These are phyloP conservation scores for Selaginella tamariscina DNA, from an alignment of 75 land plant species.

Conservation along the genomic window DNA sequence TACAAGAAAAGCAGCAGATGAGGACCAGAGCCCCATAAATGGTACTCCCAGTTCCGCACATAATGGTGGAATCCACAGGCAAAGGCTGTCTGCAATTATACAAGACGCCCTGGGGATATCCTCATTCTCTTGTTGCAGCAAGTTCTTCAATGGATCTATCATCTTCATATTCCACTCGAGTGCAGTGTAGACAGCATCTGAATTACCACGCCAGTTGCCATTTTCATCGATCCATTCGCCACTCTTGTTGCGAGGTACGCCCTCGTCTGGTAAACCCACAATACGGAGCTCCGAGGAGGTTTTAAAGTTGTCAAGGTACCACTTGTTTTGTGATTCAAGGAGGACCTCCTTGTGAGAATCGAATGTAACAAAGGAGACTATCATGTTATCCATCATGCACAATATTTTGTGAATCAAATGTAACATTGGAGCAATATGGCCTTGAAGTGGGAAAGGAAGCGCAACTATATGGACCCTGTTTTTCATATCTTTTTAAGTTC, in stretches of 20 bases:
- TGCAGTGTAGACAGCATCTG: neutral
- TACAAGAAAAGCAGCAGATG: neutral
- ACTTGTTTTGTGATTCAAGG: neutral
- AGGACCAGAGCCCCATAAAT: neutral
- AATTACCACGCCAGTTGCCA: neutral
- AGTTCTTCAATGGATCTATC: neutral
- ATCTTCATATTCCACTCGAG: neutral
- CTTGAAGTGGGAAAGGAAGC: neutral
- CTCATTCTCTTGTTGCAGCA: neutral
- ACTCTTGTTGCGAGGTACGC: neutral
- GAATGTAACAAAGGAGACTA: neutral
- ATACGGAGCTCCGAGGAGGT: neutral
- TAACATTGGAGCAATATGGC: conserved; percentile 3
- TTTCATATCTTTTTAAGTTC: no score
- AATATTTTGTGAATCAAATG: neutral
- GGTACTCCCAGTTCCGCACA: neutral
- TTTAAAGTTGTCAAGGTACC: neutral
- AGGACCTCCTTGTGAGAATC: neutral
- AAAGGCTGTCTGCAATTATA: neutral
- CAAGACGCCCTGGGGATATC: neutral
- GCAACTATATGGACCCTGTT: neutral
- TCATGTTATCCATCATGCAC: neutral
- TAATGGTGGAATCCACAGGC: neutral
- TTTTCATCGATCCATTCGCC: neutral
- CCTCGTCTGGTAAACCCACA: neutral